A percentile compares a stretch with the other conserved stretches of the same genome.
Conservation (phyloP, 2,329 filamentous ascomycete genomes). For the Eutypella sp. region DNA sequence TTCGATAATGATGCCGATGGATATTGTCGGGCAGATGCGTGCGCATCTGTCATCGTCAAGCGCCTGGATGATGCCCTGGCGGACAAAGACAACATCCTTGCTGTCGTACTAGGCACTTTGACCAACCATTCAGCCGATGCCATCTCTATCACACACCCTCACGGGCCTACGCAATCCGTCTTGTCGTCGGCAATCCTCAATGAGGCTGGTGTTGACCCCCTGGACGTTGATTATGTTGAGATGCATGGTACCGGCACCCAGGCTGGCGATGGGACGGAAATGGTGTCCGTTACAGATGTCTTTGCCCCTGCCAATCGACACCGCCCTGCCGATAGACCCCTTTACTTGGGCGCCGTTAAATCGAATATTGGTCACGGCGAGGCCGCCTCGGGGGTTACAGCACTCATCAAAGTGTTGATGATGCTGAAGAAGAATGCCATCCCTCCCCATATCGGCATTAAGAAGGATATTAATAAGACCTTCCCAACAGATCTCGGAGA, state of each 20-base stretch:
- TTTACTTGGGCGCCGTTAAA: conserved; percentile 60
- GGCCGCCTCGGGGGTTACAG: conserved; percentile 56
- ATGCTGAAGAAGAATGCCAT: conserved; percentile 61
- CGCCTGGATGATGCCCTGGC: conserved; percentile 71
- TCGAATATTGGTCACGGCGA: conserved; percentile 61
- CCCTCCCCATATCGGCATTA: conserved; percentile 64
- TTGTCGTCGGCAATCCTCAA: conserved; percentile 67
- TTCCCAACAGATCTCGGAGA: conserved; percentile 53
- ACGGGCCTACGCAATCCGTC: conserved; percentile 68
- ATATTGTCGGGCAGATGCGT: conserved; percentile 75
- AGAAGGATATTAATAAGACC: conserved; percentile 54
- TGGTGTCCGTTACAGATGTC: conserved; percentile 64
- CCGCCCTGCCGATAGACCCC: conserved; percentile 42
- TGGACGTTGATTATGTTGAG: conserved; percentile 77
- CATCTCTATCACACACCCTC: conserved; percentile 78
- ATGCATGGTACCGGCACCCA: conserved; percentile 89
- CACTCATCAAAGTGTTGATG: conserved; percentile 59
- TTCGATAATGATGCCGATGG: conserved; percentile 78
- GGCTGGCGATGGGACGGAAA: conserved; percentile 77
- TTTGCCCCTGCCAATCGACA: conserved; percentile 45
- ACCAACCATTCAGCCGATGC: conserved; percentile 82
- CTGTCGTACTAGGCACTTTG: conserved; percentile 66
- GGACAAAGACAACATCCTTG: conserved; percentile 74
- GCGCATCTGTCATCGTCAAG: conserved; percentile 72
- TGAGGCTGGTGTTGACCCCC: conserved; percentile 68